Base-by-base conservation (phyloP, 768 basidiomycete genomes). In the Tubosaeta sp. region DNA sequence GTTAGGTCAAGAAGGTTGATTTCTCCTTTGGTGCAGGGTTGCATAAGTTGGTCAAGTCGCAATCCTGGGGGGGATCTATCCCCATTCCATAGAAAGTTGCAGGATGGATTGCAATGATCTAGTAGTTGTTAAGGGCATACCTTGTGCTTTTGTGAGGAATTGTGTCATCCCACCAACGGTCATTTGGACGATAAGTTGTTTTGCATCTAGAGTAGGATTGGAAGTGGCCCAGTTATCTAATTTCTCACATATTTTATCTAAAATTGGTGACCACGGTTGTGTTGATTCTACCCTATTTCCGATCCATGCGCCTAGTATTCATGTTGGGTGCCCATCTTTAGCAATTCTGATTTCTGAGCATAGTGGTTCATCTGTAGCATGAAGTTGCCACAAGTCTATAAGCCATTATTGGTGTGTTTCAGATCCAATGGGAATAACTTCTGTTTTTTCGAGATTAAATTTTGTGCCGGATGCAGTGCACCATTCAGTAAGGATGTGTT, bases 401-500 rank as follows among this genome's bases (percentile, higher is more conserved):
- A 29, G 5, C 8, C 27, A 8, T 29, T 29, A 8, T 29, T 8
- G 27, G 27, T 29, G 27, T 29, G 8, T 29, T 29, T 29, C 27
- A 8, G 27, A 29, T 29, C 27, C 27, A 8, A 29, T 29, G 27
- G 27, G 27, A 8, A 29, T 29, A 8, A 29, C 27, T 29, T 29
- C 27, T 8, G 27, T 29, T 29, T 29, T 29, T 29, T 29, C 27
- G 27, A 29, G 27, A 8, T 29, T 29, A 29, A 29, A 29, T 29
- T 29, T 29, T 29, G 27, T 60, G 0, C 57, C 53, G 0, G 64
- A 60, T 0, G 52, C 54, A 0, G 0, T 14, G 10, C 57, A 80
- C 78, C 78, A 80, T 0, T 34, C 37, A 0, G 65, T 26, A 0
- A 78, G 72, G 2, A 77, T 63, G 0, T 27, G 1, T 3, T 57